Conservation (phyloP, 1,284 basidiomycete genomes). For the Apiotrichum akiyoshidainum region DNA sequence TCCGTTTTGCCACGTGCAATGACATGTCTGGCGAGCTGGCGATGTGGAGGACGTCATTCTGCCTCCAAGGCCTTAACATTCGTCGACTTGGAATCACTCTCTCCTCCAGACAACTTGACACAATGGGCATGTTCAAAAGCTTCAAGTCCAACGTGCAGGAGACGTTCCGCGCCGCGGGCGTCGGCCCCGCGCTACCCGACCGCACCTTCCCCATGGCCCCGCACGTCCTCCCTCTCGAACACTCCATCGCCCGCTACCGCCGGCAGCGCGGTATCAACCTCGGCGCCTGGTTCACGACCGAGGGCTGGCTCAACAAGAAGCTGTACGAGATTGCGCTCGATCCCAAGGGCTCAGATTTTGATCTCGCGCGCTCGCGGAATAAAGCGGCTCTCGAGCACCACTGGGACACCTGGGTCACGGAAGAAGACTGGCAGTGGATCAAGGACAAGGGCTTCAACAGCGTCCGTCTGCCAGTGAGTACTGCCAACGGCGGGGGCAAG, state of each 20-base stretch:
- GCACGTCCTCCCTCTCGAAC: conserved; percentile 19
- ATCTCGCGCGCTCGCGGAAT: conserved; percentile 60
- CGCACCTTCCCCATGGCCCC: conserved; percentile 13
- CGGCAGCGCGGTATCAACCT: conserved; percentile 80
- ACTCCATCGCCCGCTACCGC: conserved; percentile 59
- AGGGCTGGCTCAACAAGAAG: conserved; percentile 65
- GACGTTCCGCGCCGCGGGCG: neutral
- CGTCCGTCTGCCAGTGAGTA: conserved; percentile 72
- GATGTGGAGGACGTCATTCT: too few relatives aligned
- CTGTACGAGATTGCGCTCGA: conserved; percentile 49
- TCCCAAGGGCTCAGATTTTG: conserved; percentile 60
- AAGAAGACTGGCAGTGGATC: conserved; percentile 71
- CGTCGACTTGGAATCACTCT: neutral
- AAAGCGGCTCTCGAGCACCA: conserved; percentile 67
- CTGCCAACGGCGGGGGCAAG: too few relatives aligned
- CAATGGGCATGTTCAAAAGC: conserved; percentile 48
- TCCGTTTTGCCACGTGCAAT: too few relatives aligned
- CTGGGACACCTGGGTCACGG: conserved; percentile 75
- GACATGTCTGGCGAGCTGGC: too few relatives aligned
- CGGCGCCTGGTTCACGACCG: conserved; percentile 69
- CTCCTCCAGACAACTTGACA: neutral
- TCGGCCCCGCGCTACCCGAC: conserved; percentile 3
- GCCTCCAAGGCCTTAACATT: too few relatives aligned
- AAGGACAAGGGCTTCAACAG: conserved; percentile 71
- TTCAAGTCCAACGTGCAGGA: conserved; percentile 30